Evolutionary conservation across 306 rosid species (phyloP), one percentile per base, ranked within the genome.

Genomic region (Lagenaria siceraria): DNA sequence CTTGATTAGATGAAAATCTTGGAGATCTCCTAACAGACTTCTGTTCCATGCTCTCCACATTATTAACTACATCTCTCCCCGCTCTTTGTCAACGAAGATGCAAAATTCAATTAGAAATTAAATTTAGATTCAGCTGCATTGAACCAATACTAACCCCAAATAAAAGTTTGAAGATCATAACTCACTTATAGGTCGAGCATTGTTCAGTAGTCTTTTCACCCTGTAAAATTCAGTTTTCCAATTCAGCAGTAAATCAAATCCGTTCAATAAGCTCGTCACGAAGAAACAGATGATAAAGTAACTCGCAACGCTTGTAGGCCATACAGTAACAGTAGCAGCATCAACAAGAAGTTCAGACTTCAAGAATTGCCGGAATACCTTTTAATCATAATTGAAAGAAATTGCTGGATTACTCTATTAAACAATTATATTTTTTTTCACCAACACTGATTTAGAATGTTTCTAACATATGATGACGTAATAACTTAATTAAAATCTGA

Each of bases 141-240:
- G 19, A 29, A n/a, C 29, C 56, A 75, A 55, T 52, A 74, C 38
- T 77, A 73, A 43, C 43, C 29, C 29, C 55, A 72, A 54, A 77
- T 52, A 80, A 58, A 76, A 58, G 80, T 61, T 40, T 76, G 64
- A 14, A 56, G 74, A 80, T 65, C 56, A 76, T 65, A 78, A 88
- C 96, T 90, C 88, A 88, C 96, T 65, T 81, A 64, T 73, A 63
- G 76, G 75, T 77, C 80, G 79, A 83, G 77, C 80, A 80, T 70
- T 82, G 86, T 72, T 79, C 51, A 65, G 81, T 72, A 65, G 75
- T 55, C 77, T 65, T 81, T 69, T 77, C 74, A 80, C 76, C 76
- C 96, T 88, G 92, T 82, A 80, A 49, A 73, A 84, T 77, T 79
- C 85, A 86, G 59, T 21, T 85, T 82, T 82, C 82, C 78, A 58